phyloP scores from a whole-genome alignment of 148 eudicot species.

The Vaccinium corymbosum region DNA sequence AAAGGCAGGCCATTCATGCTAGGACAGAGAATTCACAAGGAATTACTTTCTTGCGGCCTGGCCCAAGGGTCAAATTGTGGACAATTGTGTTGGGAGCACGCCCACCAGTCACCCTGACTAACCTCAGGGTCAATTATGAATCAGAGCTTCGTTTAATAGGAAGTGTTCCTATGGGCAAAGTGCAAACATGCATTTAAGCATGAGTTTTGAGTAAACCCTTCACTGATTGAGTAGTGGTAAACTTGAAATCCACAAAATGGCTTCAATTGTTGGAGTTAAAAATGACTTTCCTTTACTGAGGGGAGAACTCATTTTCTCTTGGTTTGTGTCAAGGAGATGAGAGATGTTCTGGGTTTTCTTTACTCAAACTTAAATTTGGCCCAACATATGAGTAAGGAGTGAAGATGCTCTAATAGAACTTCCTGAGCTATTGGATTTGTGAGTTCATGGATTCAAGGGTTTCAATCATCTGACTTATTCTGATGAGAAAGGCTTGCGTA shows the following conservation, averaged over 20 bases:
- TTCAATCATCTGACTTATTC: neutral
- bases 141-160: neutral
- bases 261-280: neutral
- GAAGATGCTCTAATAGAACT: neutral
- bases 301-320: neutral
- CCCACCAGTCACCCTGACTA: too few species aligned
- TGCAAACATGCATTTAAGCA: neutral
- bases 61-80: too few species aligned
- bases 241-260: conserved; percentile 2
- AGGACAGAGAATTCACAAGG: too few species aligned
- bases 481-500: neutral
- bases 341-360: neutral
- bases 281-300: neutral
- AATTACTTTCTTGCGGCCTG: too few species aligned
- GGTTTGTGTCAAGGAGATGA: neutral
- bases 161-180: neutral
- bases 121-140: neutral
- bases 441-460: neutral
- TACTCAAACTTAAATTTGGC: neutral
- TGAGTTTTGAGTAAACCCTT: neutral
- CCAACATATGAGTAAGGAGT: neutral
- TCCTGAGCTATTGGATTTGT: neutral
- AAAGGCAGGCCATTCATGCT: too few species aligned
- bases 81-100: too few species aligned
- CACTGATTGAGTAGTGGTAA: neutral